phyloP scores from a whole-genome alignment of 345 rosid species.

The Clarkia xantiana region DNA sequence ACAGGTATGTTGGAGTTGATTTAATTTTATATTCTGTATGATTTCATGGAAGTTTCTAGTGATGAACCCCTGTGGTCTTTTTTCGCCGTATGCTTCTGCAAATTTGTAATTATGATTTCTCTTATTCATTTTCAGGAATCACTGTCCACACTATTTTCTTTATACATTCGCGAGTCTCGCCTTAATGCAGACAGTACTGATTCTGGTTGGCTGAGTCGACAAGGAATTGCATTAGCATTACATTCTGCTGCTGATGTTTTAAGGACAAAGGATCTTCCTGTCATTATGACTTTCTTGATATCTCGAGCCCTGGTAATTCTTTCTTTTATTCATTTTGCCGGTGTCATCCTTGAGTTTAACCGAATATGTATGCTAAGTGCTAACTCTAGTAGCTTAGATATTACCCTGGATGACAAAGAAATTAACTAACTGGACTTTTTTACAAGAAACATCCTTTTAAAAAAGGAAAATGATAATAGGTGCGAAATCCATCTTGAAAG shows the following conservation, averaged over 20 bases:
- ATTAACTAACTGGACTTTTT: too few species aligned
- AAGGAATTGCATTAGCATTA: slow-evolving; percentile 86
- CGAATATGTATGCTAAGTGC: too few species aligned
- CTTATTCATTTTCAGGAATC: slow-evolving; percentile 41
- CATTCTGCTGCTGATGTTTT: slow-evolving; percentile 85
- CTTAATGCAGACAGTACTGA: slow-evolving; percentile 43
- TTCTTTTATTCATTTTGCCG: neutral
- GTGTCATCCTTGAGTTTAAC: too few species aligned
- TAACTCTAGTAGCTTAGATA: too few species aligned
- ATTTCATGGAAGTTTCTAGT: too few species aligned
- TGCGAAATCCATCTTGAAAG: too few species aligned
- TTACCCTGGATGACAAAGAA: too few species aligned
- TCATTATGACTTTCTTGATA: slow-evolving; percentile 89
- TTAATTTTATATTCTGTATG: slow-evolving; percentile 4
- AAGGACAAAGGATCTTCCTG: slow-evolving; percentile 90
- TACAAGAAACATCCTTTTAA: too few species aligned
- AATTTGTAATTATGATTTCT: neutral
- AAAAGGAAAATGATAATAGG: too few species aligned
- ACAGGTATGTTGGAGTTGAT: slow-evolving; percentile 34
- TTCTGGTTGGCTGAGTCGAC: slow-evolving; percentile 90
- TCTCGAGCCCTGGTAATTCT: slow-evolving; percentile 74
- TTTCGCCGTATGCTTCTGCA: too few species aligned
- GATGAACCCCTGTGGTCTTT: too few species aligned
- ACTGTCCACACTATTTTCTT: slow-evolving; percentile 75
- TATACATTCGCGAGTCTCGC: slow-evolving; percentile 61